Percentiles rank a stretch among this genome's conserved stretches.
phyloP scores from a whole-genome alignment of 805 yeast species.

The Yarrowia porcina region DNA sequence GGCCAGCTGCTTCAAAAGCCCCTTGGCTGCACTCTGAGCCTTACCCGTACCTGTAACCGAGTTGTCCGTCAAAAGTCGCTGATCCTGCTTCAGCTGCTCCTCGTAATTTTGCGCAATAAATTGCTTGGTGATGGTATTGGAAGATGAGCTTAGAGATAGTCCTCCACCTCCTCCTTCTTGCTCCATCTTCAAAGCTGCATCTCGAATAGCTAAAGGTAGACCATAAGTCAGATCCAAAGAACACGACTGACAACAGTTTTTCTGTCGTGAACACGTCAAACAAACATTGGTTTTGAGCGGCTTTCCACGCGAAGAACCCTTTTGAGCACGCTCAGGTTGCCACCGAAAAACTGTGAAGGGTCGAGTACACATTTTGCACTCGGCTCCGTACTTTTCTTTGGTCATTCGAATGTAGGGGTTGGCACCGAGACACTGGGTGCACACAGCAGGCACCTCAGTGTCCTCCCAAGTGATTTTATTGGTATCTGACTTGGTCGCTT shows the following conservation, averaged over 20 bases:
- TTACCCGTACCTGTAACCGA: conserved; percentile 34
- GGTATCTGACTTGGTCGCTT: conserved; percentile 36
- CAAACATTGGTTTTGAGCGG: conserved; percentile 60
- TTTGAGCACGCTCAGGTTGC: conserved; percentile 50
- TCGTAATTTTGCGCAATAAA: conserved; percentile 54
- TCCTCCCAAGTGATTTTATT: conserved; percentile 39
- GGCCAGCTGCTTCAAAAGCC: conserved; percentile 52
- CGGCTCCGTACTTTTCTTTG: conserved; percentile 67
- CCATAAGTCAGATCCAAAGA: conserved; percentile 78
- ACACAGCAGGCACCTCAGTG: conserved; percentile 58
- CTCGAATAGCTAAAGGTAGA: conserved; percentile 74
- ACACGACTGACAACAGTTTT: conserved; percentile 86
- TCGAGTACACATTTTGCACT: conserved; percentile 80
- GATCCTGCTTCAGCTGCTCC: conserved; percentile 33
- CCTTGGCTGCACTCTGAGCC: conserved; percentile 45
- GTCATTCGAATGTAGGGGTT: conserved; percentile 67
- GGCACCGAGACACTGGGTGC: conserved; percentile 69
- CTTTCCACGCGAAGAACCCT: conserved; percentile 34
- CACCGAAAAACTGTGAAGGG: conserved; percentile 81
- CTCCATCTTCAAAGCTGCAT: conserved; percentile 73
- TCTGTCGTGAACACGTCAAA: conserved; percentile 69
- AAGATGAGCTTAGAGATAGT: conserved; percentile 42
- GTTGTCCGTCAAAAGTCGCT: conserved; percentile 30
- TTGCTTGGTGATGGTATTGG: conserved; percentile 52
- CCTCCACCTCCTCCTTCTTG: conserved; percentile 43